These are phyloP conservation scores for Galerina sulciceps DNA, from an alignment of 768 basidiomycete genomes.

Conservation along the genomic window DNA sequence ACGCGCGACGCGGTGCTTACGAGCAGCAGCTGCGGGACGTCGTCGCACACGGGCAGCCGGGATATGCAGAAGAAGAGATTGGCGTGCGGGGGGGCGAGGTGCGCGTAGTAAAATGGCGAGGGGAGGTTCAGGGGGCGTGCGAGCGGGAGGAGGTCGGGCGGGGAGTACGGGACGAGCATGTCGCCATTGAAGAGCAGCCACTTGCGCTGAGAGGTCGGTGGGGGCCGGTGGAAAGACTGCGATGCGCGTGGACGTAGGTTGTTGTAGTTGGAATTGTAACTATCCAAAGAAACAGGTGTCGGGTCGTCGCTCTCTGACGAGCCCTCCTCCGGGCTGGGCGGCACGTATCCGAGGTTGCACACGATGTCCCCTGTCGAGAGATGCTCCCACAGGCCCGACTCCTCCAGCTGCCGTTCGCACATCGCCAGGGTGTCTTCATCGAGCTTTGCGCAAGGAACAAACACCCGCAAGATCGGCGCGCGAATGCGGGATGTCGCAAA, in stretches of 20 bases:
- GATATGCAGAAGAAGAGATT: conserved; percentile 41
- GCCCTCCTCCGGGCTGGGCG: conserved; percentile 39
- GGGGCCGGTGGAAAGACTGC: conserved; percentile 8
- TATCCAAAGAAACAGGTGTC: not conserved
- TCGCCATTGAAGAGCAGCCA: conserved; percentile 82
- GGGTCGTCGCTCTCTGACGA: conserved; percentile 26
- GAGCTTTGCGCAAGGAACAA: conserved; percentile 69
- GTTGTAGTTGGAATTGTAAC: conserved; percentile 6
- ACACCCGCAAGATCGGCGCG: conserved; percentile 76
- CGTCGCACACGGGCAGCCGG: conserved; percentile 39
- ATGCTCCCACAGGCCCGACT: conserved; percentile 71
- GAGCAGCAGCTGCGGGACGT: conserved; percentile 53
- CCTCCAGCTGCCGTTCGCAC: conserved; percentile 74
- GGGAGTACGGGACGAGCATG: conserved; percentile 62
- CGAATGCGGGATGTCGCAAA: conserved; percentile 63
- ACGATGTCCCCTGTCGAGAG: conserved; percentile 80
- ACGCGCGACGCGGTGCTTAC: conserved; percentile 49
- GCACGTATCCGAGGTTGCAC: conserved; percentile 82
- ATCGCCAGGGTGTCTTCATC: conserved; percentile 49
- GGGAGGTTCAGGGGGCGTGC: conserved; percentile 65
- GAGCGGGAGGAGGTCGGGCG: conserved; percentile 59
- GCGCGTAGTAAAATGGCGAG: conserved; percentile 77
- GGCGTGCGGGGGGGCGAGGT: conserved; percentile 53
- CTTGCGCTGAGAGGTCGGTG: conserved; percentile 24
- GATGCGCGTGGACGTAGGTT: conserved; percentile 9